phyloP scores from a whole-genome alignment of 2,329 filamentous ascomycete species.

The Colletotrichum sp. region DNA sequence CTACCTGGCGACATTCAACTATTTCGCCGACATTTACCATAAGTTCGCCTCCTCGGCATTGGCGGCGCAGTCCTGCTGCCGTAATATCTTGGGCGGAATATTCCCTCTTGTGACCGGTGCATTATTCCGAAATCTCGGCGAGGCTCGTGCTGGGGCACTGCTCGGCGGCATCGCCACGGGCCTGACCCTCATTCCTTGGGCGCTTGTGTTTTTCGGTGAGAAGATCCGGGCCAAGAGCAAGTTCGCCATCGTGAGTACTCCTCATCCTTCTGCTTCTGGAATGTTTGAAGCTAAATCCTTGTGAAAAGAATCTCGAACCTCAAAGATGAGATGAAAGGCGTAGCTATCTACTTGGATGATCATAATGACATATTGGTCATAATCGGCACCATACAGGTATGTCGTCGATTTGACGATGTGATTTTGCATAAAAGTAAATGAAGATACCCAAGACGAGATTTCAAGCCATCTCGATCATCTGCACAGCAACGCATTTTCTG shows the following conservation, averaged over 20 bases:
- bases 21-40: slow-evolving; percentile 87
- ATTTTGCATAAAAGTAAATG: not conserved
- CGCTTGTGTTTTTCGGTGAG: slow-evolving; percentile 79
- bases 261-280: not conserved
- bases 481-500: not conserved
- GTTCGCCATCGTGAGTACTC: slow-evolving; percentile 60
- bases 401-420: not conserved
- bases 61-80: slow-evolving; percentile 84
- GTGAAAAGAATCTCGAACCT: not conserved
- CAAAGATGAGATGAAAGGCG: not conserved
- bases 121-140: slow-evolving; percentile 77
- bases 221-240: slow-evolving; percentile 77
- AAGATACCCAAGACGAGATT: not conserved
- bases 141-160: slow-evolving; percentile 73
- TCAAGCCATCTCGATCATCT: not conserved
- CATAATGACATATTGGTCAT: not conserved
- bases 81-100: slow-evolving; percentile 81
- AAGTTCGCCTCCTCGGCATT: slow-evolving; percentile 84
- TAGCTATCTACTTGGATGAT: not conserved
- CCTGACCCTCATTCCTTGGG: slow-evolving; percentile 86
- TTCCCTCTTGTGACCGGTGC: slow-evolving; percentile 80
- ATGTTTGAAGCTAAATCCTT: not conserved
- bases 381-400: not conserved
- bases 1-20: slow-evolving; percentile 91
- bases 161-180: slow-evolving; percentile 74